A percentile compares a stretch with the other conserved stretches of the same genome.
Evolutionary conservation across 192 early-diverging fungal genomes (phyloP).

Genomic region (Coemansia sp.): DNA sequence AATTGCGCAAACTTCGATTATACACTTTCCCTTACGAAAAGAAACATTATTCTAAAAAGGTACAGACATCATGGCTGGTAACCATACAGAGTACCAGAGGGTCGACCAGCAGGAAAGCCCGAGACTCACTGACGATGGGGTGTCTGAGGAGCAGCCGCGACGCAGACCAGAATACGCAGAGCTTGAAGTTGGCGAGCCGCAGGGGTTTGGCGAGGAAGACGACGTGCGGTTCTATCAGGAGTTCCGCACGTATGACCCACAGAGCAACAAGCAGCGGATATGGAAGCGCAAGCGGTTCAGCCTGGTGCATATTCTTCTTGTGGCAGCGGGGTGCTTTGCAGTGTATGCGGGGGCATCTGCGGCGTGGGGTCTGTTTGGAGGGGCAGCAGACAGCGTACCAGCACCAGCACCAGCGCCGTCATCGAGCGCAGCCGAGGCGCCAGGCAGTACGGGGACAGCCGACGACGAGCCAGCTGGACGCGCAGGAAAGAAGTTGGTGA

Average conservation of each 20-base stretch:
- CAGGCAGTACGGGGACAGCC: neutral
- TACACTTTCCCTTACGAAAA: neutral
- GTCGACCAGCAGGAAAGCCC: slow-evolving; percentile 12
- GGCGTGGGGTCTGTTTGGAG: slow-evolving; percentile 22
- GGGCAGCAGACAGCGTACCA: neutral
- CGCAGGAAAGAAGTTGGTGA: slow-evolving; percentile 39
- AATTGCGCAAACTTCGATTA: neutral
- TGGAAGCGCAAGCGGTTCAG: slow-evolving; percentile 50
- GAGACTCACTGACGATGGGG: neutral
- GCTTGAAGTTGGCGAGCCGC: slow-evolving; percentile 30
- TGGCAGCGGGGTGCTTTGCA: slow-evolving; percentile 32
- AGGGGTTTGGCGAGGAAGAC: slow-evolving; percentile 37
- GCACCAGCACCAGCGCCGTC: neutral
- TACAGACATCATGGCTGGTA: slow-evolving; percentile 4
- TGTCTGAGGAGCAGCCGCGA: neutral
- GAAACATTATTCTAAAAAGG: neutral
- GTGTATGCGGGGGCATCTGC: slow-evolving; percentile 22
- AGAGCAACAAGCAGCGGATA: slow-evolving; percentile 18
- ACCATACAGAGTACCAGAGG: slow-evolving; percentile 20
- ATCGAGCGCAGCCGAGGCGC: neutral
- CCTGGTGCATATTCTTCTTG: slow-evolving; percentile 28
- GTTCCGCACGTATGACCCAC: slow-evolving; percentile 41
- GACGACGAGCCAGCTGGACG: slow-evolving; percentile 20
- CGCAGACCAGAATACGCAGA: slow-evolving; percentile 32
- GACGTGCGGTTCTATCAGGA: slow-evolving; percentile 45